Percentiles rank a stretch among this genome's conserved stretches.
These are phyloP conservation scores for Dothideomycetes sp. DNA, from an alignment of 2,329 filamentous ascomycete species.

Conservation along the genomic window DNA sequence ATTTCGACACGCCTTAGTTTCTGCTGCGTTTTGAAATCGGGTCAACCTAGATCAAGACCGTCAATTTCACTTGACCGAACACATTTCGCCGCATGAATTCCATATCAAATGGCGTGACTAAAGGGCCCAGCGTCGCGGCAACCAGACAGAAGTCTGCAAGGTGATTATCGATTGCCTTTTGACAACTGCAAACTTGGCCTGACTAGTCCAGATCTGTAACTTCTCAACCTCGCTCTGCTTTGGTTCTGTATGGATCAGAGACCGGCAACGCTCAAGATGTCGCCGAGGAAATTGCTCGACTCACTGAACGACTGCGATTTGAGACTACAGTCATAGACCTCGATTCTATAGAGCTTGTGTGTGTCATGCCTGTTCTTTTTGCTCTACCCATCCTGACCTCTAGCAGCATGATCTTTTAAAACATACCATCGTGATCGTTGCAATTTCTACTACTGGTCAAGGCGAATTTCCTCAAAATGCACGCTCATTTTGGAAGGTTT, in stretches of 20 bases:
- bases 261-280: slow-evolving; percentile 91
- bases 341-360: slow-evolving; percentile 65
- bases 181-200: neutral
- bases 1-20: too few relatives aligned
- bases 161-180: neutral
- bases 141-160: neutral
- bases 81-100: too few relatives aligned
- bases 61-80: too few relatives aligned
- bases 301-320: slow-evolving; percentile 72
- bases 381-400: slow-evolving; percentile 4
- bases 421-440: slow-evolving; percentile 59
- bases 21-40: too few relatives aligned
- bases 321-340: slow-evolving; percentile 65
- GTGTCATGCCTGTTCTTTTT: slow-evolving; percentile 22
- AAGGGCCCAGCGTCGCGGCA: slow-evolving; percentile 2
- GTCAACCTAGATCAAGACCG: too few relatives aligned
- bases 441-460: slow-evolving; percentile 87
- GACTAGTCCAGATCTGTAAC: slow-evolving; percentile 1
- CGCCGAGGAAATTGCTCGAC: slow-evolving; percentile 69
- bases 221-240: slow-evolving; percentile 29
- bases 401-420: slow-evolving; percentile 36
- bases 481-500: slow-evolving; percentile 70
- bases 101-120: too few relatives aligned
- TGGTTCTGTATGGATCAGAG: slow-evolving; percentile 88
- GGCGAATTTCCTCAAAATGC: slow-evolving; percentile 86